Percentiles rank a stretch among this genome's conserved stretches.
Conservation (phyloP, 352 stramenopile species). For the Nothophytophthora sp. region DNA sequence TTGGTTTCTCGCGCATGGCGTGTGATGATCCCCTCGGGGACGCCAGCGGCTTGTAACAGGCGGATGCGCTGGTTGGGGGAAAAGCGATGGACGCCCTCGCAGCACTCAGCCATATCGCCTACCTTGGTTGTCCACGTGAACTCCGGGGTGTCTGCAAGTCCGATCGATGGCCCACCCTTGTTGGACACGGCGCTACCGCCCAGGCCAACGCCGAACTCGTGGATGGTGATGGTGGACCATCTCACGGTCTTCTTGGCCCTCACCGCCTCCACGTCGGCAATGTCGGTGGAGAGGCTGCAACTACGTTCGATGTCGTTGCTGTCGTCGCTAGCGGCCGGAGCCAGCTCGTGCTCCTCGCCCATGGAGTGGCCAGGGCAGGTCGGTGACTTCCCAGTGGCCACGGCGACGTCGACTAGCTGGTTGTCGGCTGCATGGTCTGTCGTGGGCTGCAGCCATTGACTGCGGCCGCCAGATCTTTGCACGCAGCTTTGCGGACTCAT, state of each 20-base stretch:
- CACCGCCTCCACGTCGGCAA: not conserved
- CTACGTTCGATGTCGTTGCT: too few relatives aligned
- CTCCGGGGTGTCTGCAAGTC: constrained; percentile 52
- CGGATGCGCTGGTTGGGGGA: constrained; percentile 56
- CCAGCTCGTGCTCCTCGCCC: not conserved
- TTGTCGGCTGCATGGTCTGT: constrained; percentile 6
- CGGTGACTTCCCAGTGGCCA: not conserved
- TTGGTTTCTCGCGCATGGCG: constrained; percentile 64
- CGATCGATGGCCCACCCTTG: constrained; percentile 61
- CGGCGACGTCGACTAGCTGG: constrained; percentile 1
- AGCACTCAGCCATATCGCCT: constrained; percentile 64
- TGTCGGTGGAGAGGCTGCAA: not conserved
- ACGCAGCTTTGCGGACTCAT: constrained; percentile 9
- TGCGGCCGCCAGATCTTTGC: constrained; percentile 4
- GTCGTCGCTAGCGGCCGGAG: not conserved
- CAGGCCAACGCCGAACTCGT: constrained; percentile 62
- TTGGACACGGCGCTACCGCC: constrained; percentile 58
- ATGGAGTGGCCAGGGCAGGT: not conserved
- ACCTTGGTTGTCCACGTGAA: constrained; percentile 73
- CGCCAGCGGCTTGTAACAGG: constrained; percentile 51
- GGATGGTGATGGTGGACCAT: constrained; percentile 47
- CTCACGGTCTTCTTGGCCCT: constrained; percentile 31
- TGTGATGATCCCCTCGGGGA: constrained; percentile 68
- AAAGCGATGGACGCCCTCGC: constrained; percentile 64
- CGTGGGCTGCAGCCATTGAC: not conserved